Percentiles rank a stretch among this genome's conserved stretches.
These are phyloP conservation scores for Medicago arabica DNA, from an alignment of 306 rosid genomes.

Conservation along the genomic window DNA sequence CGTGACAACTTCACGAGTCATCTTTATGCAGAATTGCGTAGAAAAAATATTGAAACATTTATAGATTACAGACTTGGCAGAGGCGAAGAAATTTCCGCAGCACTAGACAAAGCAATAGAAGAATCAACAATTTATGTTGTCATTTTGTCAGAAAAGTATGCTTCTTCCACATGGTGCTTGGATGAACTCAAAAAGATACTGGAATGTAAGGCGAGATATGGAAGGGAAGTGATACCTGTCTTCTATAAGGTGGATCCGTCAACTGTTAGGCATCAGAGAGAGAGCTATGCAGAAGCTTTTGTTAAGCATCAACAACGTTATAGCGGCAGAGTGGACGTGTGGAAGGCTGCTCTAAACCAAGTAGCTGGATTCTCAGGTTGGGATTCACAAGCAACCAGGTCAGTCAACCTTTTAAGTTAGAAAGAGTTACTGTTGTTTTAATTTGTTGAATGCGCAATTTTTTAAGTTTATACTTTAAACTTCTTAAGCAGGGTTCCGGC, in stretches of 20 bases:
- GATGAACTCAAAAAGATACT: neutral
- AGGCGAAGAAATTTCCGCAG: neutral
- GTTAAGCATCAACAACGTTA: neutral
- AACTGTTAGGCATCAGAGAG: neutral
- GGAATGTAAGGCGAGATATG: neutral
- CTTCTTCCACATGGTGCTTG: neutral
- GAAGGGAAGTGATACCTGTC: neutral
- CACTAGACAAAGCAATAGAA: neutral
- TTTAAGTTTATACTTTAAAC: too few species aligned
- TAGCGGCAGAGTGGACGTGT: neutral
- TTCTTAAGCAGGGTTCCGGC: too few species aligned
- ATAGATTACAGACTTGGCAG: neutral
- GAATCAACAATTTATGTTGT: neutral
- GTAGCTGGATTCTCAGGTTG: neutral
- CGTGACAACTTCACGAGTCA: neutral
- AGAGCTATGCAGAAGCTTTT: neutral
- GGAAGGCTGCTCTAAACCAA: neutral
- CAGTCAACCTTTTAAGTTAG: too few species aligned
- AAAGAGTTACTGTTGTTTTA: too few species aligned
- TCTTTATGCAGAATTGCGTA: neutral
- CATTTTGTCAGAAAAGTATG: neutral
- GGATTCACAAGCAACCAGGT: neutral
- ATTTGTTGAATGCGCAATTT: too few species aligned
- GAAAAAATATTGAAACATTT: neutral
- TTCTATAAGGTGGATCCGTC: neutral